A percentile compares a stretch with the other conserved stretches of the same genome.
Evolutionary conservation across 2,329 filamentous ascomycete genomes (phyloP).

Genomic region (Celoporthe dispersa): DNA sequence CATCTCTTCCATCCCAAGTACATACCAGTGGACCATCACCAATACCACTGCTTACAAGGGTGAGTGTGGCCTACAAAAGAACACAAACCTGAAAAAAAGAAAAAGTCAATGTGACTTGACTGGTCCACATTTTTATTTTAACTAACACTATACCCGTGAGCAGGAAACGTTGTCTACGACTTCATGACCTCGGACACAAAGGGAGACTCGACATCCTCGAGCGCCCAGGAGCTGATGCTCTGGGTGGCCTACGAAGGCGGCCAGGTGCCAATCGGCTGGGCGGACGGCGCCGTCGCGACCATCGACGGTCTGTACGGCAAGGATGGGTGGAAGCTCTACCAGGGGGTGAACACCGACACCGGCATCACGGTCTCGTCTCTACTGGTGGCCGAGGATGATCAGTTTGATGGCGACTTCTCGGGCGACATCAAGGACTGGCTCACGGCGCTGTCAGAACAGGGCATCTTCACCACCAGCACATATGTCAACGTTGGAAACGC

Average conservation of each 20-base stretch:
- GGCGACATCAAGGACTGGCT: conserved; percentile 50
- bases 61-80: conserved; percentile 2
- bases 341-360: conserved; percentile 46
- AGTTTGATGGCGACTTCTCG: conserved; percentile 43
- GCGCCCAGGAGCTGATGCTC: conserved; percentile 49
- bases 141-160: background rate
- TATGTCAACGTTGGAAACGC: conserved; percentile 50
- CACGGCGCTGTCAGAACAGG: conserved; percentile 41
- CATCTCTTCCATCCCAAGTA: conserved; percentile 45
- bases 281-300: conserved; percentile 40
- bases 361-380: conserved; percentile 47
- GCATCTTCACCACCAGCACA: conserved; percentile 41
- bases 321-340: conserved; percentile 46
- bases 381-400: conserved; percentile 39
- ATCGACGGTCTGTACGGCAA: conserved; percentile 43
- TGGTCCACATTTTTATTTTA: too few relatives aligned
- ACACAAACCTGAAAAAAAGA: background rate
- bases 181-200: conserved; percentile 50
- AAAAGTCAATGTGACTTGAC: background rate
- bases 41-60: conserved; percentile 47
- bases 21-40: conserved; percentile 45
- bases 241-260: conserved; percentile 50
- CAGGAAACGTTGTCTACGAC: conserved; percentile 48
- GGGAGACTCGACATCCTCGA: conserved; percentile 45
- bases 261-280: conserved; percentile 49